phyloP scores from a whole-genome alignment of 2,329 filamentous ascomycete species.

The Balansia obtecta region DNA sequence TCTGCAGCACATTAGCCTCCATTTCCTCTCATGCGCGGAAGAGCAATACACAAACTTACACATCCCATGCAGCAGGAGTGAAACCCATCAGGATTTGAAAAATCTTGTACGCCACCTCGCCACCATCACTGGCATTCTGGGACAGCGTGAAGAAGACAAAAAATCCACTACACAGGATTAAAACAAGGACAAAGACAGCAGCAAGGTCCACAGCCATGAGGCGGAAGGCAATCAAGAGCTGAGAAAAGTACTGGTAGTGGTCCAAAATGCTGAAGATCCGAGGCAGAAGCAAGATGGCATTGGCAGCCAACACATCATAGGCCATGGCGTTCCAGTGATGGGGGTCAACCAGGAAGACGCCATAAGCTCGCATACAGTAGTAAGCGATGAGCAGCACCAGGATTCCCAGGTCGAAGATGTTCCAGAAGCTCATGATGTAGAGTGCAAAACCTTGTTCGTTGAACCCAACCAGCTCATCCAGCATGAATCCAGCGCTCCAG shows the following conservation, averaged over 20 bases:
- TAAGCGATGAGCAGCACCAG: conserved; percentile 75
- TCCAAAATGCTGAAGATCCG: conserved; percentile 87
- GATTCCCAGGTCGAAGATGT: conserved; percentile 87
- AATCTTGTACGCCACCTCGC: conserved; percentile 73
- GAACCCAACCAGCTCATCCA: conserved; percentile 91
- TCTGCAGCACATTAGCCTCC: conserved; percentile 16
- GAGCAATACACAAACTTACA: conserved; percentile 34
- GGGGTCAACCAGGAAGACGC: conserved; percentile 68
- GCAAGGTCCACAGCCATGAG: conserved; percentile 87
- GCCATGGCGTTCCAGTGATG: conserved; percentile 69
- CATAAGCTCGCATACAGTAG: conserved; percentile 80
- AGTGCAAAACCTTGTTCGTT: conserved; percentile 93
- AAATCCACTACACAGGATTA: conserved; percentile 86
- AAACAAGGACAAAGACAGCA: conserved; percentile 70
- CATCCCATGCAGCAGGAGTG: conserved; percentile 86
- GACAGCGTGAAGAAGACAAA: conserved; percentile 90
- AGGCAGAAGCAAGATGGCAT: conserved; percentile 79
- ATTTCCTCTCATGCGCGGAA: not conserved
- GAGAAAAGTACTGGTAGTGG: conserved; percentile 92
- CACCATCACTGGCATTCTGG: conserved; percentile 55
- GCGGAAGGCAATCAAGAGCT: conserved; percentile 83
- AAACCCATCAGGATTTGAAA: conserved; percentile 96
- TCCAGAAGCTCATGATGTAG: conserved; percentile 98
- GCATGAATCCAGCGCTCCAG: conserved; percentile 94
- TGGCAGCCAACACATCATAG: conserved; percentile 87